Evolutionary conservation across 2,329 filamentous ascomycete species (phyloP), one percentile per base, ranked within the genome.

Genomic region (Monosporascus sp.): DNA sequence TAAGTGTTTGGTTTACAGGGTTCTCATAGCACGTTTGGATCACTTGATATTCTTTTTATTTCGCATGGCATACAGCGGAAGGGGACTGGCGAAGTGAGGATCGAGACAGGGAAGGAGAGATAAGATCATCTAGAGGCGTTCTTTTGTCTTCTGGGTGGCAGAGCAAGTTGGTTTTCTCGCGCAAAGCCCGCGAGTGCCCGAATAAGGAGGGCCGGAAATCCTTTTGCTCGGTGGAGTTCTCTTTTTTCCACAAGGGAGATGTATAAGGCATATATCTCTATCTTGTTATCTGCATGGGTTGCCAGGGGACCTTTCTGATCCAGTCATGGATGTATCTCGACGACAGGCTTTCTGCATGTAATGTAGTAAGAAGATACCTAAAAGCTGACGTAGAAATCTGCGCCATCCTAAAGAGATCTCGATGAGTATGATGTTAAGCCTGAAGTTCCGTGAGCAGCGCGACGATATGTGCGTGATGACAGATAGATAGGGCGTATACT

Each of bases 211-310:
- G 39, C 18, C n/a, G 4, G 22, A 5, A 9, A 5, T 6, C 18
- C 8, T 18, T 15, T 20, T 9, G 18, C 22, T 43, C 24, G 39
- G n/a, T 24, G 31, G 31, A 35, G 11, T 14, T 43, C n/a, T 18
- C 11, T 24, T 54, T 38, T 48, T 27, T n/a, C 51, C 8, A 47
- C 47, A 24, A 39, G 46, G 27, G 47, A 48, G 55, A 54, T 49
- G 56, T 57, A 51, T 56, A 54, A 56, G 49, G 54, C 53, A 58
- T 54, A 60, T 59, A 43, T 52, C 56, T 52, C 56, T 55, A 52
- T 55, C 52, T 52, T 58, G 50, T 43, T 48, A 49, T 48, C 44
- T 52, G 52, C 50, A 48, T 47, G 48, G 47, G 31, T 11, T 5
- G 31, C 3, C 31, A 35, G 31, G 31, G 27, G 31, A 35, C 11